Conservation (phyloP, 169 alveolate genomes). For the Miamiensis avidus region DNA sequence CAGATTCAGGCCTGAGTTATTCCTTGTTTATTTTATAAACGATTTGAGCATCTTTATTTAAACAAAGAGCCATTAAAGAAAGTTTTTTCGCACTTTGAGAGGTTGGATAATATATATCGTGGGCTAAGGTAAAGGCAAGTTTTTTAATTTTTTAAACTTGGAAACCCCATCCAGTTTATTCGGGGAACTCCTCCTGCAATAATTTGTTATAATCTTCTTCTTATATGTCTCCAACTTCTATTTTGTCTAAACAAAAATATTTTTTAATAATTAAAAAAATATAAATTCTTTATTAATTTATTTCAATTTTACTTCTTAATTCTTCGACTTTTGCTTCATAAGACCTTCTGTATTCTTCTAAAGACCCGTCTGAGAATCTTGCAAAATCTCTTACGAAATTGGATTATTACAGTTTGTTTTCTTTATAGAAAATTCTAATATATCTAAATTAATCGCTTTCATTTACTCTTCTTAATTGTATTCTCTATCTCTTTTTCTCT, state of each 20-base stretch:
- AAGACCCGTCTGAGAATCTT: constrained; percentile 48
- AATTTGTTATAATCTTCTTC: constrained; percentile 52
- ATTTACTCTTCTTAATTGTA: constrained; percentile 26
- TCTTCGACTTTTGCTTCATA: constrained; percentile 40
- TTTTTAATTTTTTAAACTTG: constrained; percentile 46
- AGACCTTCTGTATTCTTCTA: constrained; percentile 49
- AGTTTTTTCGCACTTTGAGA: constrained; percentile 25
- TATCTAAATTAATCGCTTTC: constrained; percentile 30
- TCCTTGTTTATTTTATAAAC: constrained; percentile 11
- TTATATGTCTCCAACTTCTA: constrained; percentile 46
- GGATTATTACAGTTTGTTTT: constrained; percentile 16
- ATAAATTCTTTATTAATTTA: neutral
- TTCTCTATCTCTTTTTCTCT: constrained; percentile 27
- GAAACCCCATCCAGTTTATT: constrained; percentile 21
- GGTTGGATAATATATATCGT: constrained; percentile 55
- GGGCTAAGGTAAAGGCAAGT: constrained; percentile 61
- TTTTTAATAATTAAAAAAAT: constrained; percentile 9
- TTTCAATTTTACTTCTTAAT: constrained; percentile 17
- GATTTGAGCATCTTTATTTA: constrained; percentile 34
- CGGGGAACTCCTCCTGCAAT: constrained; percentile 36
- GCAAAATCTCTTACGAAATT: constrained; percentile 37
- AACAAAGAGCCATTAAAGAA: constrained; percentile 33
- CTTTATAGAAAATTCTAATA: constrained; percentile 24
- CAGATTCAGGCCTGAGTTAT: neutral
- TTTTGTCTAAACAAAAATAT: constrained; percentile 5